Base-by-base conservation (phyloP, 805 yeast genomes). In the Barnettozyma californica region DNA sequence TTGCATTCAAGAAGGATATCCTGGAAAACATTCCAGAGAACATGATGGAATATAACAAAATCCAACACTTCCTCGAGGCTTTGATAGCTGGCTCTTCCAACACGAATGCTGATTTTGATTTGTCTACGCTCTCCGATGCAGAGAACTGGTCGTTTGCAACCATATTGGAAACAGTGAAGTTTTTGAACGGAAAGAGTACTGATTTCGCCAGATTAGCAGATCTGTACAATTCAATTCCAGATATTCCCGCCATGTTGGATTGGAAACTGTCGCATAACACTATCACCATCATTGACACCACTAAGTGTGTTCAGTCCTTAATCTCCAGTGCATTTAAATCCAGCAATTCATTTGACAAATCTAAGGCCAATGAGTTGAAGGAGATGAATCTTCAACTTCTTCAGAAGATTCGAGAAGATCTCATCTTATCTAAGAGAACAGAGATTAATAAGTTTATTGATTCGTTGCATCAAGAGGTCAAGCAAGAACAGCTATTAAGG, bases 131-230 rank as follows among this genome's bases (percentile, higher is more conserved):
- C 16, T 41, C 61, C 2, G 42, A 23, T 3, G 48, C 43, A 19
- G 65, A 61, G 33, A 48, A 47, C 41, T 61, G 65, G 65, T 47
- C 57, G 0, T 53, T 56, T 19, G 41, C 59, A 9, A n/a, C 50
- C 3, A 38, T 56, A 7, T 13, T 26, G 2, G n/a, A 35, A 1
- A 43, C 51, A 3, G 40, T 38, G 7, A 45, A 51, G 40, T 51
- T 53, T 25, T 19, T 56, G 1, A 38, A 31, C 7, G 55, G 50
- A 6, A 20, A 43, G 8, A 3, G 21, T 1, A 25, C 26, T 6
- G 41, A 40, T 25, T 23, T 25, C 2, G 9, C 23, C 21, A 21
- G 18, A 18, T 2, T 54, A 2, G 44, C 41, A 16, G 27, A 36
- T 2, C 43, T 48, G 11, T 56, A 48, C 34, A 18, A 42, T 3